phyloP scores from a whole-genome alignment of 2,329 filamentous ascomycete species.

The Beauveria caledonica region DNA sequence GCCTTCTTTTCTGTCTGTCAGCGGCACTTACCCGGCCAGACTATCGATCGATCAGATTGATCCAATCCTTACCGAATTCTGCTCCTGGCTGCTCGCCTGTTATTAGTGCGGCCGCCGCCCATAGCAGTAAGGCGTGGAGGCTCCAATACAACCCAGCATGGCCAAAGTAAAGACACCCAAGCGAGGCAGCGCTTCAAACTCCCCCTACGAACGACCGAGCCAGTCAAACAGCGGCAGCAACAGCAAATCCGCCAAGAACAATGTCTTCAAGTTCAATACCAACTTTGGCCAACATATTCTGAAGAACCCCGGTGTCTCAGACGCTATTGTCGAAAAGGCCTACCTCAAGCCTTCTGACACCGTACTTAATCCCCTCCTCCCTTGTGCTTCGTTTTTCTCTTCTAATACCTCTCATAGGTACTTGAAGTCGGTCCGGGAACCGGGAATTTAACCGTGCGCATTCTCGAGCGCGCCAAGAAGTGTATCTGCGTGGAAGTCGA shows the following conservation, averaged over 20 bases:
- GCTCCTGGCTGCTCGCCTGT: no score
- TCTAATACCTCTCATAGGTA: no score
- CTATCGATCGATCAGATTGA: no score
- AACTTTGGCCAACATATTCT: conserved; percentile 82
- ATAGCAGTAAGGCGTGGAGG: no score
- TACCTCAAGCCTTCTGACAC: conserved; percentile 82
- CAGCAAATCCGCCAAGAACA: conserved; percentile 47
- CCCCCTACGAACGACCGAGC: conserved; percentile 34
- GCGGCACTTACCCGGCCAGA: no score
- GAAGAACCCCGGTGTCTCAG: conserved; percentile 81
- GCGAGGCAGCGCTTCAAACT: conserved; percentile 38
- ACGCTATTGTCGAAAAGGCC: conserved; percentile 65
- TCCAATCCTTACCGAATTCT: no score
- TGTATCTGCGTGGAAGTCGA: conserved; percentile 84
- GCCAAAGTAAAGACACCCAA: conserved; percentile 45
- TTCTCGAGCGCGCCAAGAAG: conserved; percentile 79
- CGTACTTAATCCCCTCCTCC: no score
- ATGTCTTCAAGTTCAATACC: conserved; percentile 96
- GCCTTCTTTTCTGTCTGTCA: neutral
- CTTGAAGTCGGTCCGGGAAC: conserved; percentile 87
- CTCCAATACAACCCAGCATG: conserved; percentile 33
- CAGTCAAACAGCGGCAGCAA: conserved; percentile 13
- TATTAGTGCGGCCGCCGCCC: no score
- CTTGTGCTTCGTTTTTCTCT: no score
- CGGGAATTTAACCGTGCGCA: conserved; percentile 81